Evolutionary conservation across 2,329 filamentous ascomycete species (phyloP).

Genomic region (Sarocladium kiliense): DNA sequence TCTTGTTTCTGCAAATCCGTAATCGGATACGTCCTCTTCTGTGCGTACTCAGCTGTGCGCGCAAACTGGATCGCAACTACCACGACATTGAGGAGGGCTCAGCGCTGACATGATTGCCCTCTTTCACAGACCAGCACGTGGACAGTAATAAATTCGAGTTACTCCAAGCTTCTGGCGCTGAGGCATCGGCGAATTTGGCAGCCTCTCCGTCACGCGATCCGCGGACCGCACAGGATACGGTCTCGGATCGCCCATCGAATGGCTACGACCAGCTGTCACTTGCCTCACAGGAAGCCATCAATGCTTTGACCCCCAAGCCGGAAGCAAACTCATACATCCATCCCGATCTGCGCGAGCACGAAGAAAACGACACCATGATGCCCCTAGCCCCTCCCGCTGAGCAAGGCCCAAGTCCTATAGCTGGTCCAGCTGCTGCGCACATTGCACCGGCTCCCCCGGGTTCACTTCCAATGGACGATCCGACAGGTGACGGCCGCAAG

Average conservation of each 20-base stretch:
- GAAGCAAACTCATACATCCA: constrained; percentile 43
- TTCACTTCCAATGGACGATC: constrained; percentile 23
- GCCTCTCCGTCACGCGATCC: constrained; percentile 23
- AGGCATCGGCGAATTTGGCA: constrained; percentile 9
- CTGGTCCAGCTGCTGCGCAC: constrained; percentile 20
- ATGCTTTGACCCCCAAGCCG: constrained; percentile 27
- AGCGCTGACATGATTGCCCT: constrained; percentile 8
- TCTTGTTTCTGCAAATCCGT: neutral
- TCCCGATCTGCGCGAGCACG: constrained; percentile 35
- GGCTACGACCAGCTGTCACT: constrained; percentile 38
- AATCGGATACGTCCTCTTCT: neutral
- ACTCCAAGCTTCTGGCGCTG: neutral
- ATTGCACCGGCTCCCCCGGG: constrained; percentile 18
- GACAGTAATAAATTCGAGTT: constrained; percentile 40
- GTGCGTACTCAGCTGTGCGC: neutral
- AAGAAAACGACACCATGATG: constrained; percentile 29
- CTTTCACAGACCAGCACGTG: constrained; percentile 33
- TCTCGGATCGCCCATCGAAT: constrained; percentile 32
- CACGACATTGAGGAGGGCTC: neutral
- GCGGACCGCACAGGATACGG: constrained; percentile 16
- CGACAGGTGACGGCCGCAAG: constrained; percentile 56
- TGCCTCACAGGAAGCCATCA: constrained; percentile 28
- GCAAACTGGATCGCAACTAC: neutral
- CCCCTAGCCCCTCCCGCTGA: constrained; percentile 27
- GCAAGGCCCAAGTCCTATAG: constrained; percentile 24